Percentiles rank a stretch among this genome's conserved stretches.
Conservation (phyloP, 2,329 filamentous ascomycete genomes). For the Venturia carpophila region DNA sequence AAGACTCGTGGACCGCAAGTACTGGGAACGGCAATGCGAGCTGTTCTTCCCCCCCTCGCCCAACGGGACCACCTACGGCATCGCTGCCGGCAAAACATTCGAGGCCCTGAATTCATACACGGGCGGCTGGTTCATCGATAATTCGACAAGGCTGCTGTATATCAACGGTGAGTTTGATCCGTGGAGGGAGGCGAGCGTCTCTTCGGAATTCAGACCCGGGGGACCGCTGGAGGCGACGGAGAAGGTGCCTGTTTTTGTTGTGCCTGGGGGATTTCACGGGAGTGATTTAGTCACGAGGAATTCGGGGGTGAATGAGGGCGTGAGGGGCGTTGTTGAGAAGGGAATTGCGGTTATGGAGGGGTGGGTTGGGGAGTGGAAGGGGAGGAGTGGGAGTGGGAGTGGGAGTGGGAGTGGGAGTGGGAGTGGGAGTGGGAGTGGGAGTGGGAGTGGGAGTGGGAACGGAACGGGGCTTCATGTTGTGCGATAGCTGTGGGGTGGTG, state of each 20-base stretch:
- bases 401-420: no score
- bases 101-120: conserved; percentile 46
- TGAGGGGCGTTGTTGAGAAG: background rate
- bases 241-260: conserved; percentile 21
- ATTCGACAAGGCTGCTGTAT: conserved; percentile 49
- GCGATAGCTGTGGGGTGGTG: no score
- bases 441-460: no score
- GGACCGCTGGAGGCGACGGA: conserved; percentile 44
- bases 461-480: no score
- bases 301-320: background rate
- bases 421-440: no score
- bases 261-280: conserved; percentile 7
- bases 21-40: conserved; percentile 49
- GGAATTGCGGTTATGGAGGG: background rate
- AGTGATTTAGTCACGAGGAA: conserved; percentile 1
- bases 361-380: conserved; percentile 6
- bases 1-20: conserved; percentile 42
- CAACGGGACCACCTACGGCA: conserved; percentile 43
- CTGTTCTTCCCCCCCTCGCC: conserved; percentile 46
- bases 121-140: conserved; percentile 46
- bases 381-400: background rate
- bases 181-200: conserved; percentile 49
- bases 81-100: conserved; percentile 41
- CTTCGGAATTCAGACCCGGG: conserved; percentile 45
- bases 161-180: conserved; percentile 54